Base-by-base conservation (phyloP, 148 eudicot species). In the Diospyros lotus region DNA sequence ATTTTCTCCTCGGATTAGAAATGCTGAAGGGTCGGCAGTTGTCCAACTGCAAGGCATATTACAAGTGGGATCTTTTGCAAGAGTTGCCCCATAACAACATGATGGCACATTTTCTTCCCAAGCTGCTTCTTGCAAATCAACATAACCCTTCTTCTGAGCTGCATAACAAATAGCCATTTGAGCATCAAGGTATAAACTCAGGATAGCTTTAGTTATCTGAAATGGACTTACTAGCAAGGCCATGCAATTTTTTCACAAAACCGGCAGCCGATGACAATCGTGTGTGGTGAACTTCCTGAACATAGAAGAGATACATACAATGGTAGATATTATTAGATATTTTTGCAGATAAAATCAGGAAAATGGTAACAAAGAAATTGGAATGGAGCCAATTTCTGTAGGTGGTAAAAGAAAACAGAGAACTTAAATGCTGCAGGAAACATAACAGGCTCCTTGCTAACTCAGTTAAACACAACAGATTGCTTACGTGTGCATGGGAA, bases 131-230 rank as follows among this genome's bases (percentile, higher is more conserved):
- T 81, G 85, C 56, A 73, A 71, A 75, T 88, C 95, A 77, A 82
- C 53, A 66, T 86, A 86, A 79, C 88, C 84, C 80, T 84, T 88
- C 74, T 87, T 89, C 58, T 86, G 90, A 80, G 75, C 91, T 89
- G 88, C 73, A 81, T 9, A 38, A 60, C 56, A 43, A 54, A 1
- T 6, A 6, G 9, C 5, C 40, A 58, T 3, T 69, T 60, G 13
- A 28, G n/a, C 40, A 60, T 69, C 14, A 11, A 75, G 40, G 46
- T 46, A 66, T 17, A 13, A 74, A 54, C 14, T 66, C 60, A 76
- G 62, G 61, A 46, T 17, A 39, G 41, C 40, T 12, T 40, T 41
- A 7, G 56, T 39, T 55, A 45, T 39, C 66, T 9, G 55, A 58
- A 39, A 4, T 48, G 66, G 8, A 76, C 86, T 42, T 58, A 90